Base-by-base conservation (phyloP, 768 basidiomycete genomes). In the Boletus insuetus region DNA sequence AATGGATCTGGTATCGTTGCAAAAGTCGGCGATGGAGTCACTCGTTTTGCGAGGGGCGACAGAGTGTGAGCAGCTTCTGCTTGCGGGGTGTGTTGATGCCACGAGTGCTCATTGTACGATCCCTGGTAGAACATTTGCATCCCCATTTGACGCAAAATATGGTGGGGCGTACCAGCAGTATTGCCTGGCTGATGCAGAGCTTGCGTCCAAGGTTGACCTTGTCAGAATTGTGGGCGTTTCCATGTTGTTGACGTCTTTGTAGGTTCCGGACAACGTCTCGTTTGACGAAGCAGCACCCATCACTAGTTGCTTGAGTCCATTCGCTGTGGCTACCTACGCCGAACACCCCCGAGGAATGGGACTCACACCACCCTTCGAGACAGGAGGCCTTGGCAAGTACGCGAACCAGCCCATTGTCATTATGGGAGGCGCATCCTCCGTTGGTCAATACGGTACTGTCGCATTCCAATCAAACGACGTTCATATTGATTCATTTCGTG, bases 251-350 rank as follows among this genome's bases (percentile, higher is more conserved):
- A 45, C 40, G 7, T 19, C 13, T 40, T 8, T 42, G 13, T 50
- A 73, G 69, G 58, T 77, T 14, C 75, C 74, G 0, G 43, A 60
- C 14, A 66, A 65, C 10, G 11, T 75, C 10, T 63, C 74, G 3
- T 73, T 74, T 55, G 73, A 76, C 26, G 46, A 75, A 43, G 77
- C 69, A 0, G 62, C 75, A 2, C 69, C 76, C 3, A 60, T 79
- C 4, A 67, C 70, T 10, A 35, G 64, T 35, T 73, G 50, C 14
- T 53, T 77, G 16, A 63, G 58, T 8, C 69, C 74, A 3, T 74
- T 73, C 3, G 71, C 69, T 12, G 50, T 68, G 5, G 74, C 63
- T 12, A 69, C 77, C n/a, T 77, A 66, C 52, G 60, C 62, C 17
- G 55, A 56, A 31, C 44, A 54, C 4, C 66, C 68, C 3, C 51